Evolutionary conservation across 139 green algal genomes (phyloP), one percentile per base, ranked within the genome.

Genomic region (Chlorella sp.): DNA sequence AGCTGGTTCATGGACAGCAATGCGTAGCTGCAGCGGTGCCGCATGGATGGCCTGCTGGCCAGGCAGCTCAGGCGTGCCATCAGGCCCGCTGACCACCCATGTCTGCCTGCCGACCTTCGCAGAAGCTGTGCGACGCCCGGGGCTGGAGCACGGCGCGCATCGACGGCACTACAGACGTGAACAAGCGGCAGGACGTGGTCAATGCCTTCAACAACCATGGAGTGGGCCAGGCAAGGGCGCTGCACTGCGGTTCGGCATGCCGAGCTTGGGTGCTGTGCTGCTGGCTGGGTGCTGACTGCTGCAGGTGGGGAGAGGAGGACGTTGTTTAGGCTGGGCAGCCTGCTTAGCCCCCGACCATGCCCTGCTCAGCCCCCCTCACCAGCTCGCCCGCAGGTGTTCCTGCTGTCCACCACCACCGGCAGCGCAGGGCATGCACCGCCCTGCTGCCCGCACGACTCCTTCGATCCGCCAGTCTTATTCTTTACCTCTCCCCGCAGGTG

Each of bases 361-460:
- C 46, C 11, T 54, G 46, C 36, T 44, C 8, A n/a, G n/a, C n/a
- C n/a, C n/a, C n/a, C n/a, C n/a, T n/a, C 17, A 17, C 51, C 51
- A 14, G 67, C 44, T 32, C 78, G 28, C 1, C n/a, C n/a, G 69
- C 90, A 95, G 88, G 93, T 97, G 46, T 97, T 96, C 85, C 80
- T 98, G 78, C 92, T 98, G 64, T 97, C 93, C 43, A 95, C 94
- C 17, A 83, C 89, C 1, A 95, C 96, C 46, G 96, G 32, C 19
- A 68, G 51, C 16, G 51, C 51, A 13, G 51, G 16, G 51, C 51
- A 60, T 76, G 69, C 69, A 8, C 7, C 44, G 28, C 20, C 13
- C 43, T 65, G 65, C 40, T n/a, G n/a, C n/a, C n/a, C n/a, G n/a
- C n/a, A n/a, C n/a, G n/a, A n/a, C n/a, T n/a, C n/a, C n/a, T n/a